Base-by-base conservation (phyloP, 176 grass and related monocot genomes). In the Thinopyrum elongatum region DNA sequence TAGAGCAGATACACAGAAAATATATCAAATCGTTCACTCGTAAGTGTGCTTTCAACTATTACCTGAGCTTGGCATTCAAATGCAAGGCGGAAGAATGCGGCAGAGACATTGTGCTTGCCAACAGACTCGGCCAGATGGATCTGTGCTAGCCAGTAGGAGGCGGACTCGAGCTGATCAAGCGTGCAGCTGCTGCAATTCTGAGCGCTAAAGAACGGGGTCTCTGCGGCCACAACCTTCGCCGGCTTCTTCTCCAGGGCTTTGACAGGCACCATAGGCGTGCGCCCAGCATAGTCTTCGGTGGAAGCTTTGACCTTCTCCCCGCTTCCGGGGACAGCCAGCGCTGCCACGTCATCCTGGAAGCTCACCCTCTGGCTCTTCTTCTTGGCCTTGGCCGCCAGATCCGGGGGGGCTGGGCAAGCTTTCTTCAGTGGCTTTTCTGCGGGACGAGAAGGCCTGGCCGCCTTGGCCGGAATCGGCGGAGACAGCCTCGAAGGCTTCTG, bases 51-150 rank as follows among this genome's bases (percentile, higher is more conserved):
- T 33, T 49, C 28, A 78, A 47, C 1, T 46, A 47, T 88, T 38
- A 94, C 95, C 95, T 97, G 90, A 83, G 95, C 90, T 74, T 94
- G 80, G 70, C 92, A 97, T 31, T 91, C 74, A 73, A 93, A 83
- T 22, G 95, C 95, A 75, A 97, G 82, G 26, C 84, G 68, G 77
- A 97, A 97, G 87, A 97, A 93, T 41, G 86, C 76, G 0, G 89
- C 92, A 19, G 92, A 86, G 34, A 95, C 84, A 39, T 30, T 70
- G 78, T 97, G 95, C 85, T 93, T 93, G 57, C 90, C 95, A 83
- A 89, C 90, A n/a, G 86, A 79, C 65, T 97, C 92, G 19, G 95
- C 89, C 36, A 97, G 63, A n/a, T 44, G 82, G 57, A 97, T 93
- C 59, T 97, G 95, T 15, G 77, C 64, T 5, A 97, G 76, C 95